These are phyloP conservation scores for Saccharomyces uvarum DNA, from an alignment of 1,139 yeast genomes.

Conservation along the genomic window DNA sequence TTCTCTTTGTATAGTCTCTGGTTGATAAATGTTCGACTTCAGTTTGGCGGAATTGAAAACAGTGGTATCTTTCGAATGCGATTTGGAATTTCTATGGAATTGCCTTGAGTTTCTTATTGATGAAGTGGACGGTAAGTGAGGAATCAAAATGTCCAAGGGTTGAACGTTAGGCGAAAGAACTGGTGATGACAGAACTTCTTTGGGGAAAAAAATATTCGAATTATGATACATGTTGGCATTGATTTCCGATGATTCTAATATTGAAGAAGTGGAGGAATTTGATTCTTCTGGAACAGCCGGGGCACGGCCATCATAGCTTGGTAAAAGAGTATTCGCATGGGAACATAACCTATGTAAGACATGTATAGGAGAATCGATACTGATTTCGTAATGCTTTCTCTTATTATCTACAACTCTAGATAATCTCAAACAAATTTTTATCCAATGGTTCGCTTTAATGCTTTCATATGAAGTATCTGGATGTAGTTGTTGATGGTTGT, in stretches of 20 bases:
- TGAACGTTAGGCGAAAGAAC: conserved; percentile 52
- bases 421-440: conserved; percentile 77
- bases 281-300: conserved; percentile 5
- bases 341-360: conserved; percentile 54
- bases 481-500: conserved; percentile 64
- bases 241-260: neutral
- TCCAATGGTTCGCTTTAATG: conserved; percentile 92
- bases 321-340: conserved; percentile 63
- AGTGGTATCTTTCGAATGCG: conserved; percentile 5
- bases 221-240: conserved; percentile 23
- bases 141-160: conserved; percentile 34
- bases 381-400: conserved; percentile 87
- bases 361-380: conserved; percentile 87
- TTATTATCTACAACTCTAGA: conserved; percentile 54
- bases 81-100: conserved; percentile 8
- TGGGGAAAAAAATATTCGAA: conserved; percentile 37
- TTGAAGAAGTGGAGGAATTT: conserved; percentile 10
- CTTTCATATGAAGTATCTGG: conserved; percentile 59
- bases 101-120: conserved; percentile 11
- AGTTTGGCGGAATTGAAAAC: conserved; percentile 26
- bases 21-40: conserved; percentile 52
- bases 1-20: conserved; percentile 39
- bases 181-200: conserved; percentile 34
- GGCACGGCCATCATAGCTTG: conserved; percentile 28
- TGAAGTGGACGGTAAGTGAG: conserved; percentile 8